Evolutionary conservation across 2,329 filamentous ascomycete genomes (phyloP).

Genomic region (Diaporthe capsici): DNA sequence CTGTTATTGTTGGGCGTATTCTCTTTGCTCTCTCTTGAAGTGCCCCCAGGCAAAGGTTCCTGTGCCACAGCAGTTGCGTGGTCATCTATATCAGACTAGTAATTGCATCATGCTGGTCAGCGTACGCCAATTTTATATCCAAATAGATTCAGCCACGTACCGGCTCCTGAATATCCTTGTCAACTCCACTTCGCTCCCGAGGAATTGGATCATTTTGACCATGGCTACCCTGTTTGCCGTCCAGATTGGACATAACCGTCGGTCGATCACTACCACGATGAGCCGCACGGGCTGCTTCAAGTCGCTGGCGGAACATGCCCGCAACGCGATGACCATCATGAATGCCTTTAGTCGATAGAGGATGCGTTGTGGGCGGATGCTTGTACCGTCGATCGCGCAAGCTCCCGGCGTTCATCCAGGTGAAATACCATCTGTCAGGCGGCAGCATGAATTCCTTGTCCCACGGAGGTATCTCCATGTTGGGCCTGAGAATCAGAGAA

Average conservation of each 20-base stretch:
- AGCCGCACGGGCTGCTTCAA: background rate
- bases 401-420: background rate
- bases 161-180: too few species aligned
- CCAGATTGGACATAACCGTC: background rate
- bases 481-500: background rate
- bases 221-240: background rate
- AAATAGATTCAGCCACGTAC: background rate
- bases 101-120: background rate
- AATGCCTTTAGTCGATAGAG: background rate
- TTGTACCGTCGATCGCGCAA: background rate
- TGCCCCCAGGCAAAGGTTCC: too few species aligned
- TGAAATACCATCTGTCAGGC: background rate
- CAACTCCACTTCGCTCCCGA: background rate
- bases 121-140: background rate
- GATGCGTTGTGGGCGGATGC: background rate
- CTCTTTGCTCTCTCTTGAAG: background rate
- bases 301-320: background rate
- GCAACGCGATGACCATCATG: background rate
- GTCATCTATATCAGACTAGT: background rate
- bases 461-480: background rate
- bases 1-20: background rate
- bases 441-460: background rate
- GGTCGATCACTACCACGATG: too few species aligned
- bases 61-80: background rate
- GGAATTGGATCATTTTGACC: too few species aligned